Evolutionary conservation across 208 protist genomes (phyloP).

Genomic region (Trypanosoma congolense): DNA sequence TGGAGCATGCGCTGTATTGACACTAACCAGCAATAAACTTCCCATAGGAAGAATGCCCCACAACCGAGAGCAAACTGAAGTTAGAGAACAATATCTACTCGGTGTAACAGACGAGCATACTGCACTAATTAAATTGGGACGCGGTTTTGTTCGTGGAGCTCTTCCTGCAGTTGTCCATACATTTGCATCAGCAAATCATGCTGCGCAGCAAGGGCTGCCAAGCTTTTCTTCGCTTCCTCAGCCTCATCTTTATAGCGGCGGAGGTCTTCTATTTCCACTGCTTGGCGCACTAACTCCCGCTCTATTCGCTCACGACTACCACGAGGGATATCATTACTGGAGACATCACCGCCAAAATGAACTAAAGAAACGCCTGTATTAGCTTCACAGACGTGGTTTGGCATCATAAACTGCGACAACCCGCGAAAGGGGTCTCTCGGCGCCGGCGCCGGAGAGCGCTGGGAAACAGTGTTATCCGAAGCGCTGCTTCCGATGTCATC

Average conservation of each 20-base stretch:
- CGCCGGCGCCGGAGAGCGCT: not conserved
- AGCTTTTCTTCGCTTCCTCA: constrained; percentile 22
- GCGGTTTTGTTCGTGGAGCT: constrained; percentile 14
- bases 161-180: constrained; percentile 76
- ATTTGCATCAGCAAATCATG: constrained; percentile 76
- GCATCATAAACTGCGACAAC: not conserved
- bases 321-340: not conserved
- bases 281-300: constrained; percentile 66
- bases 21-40: too few relatives aligned
- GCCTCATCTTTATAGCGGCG: constrained; percentile 25
- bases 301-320: constrained; percentile 38
- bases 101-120: too few relatives aligned
- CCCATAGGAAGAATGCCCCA: too few relatives aligned
- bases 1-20: too few relatives aligned
- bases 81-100: too few relatives aligned
- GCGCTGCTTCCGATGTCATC: not conserved
- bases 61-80: too few relatives aligned
- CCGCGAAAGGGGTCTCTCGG: not conserved
- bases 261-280: constrained; percentile 66
- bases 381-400: not conserved
- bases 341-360: constrained; percentile 5
- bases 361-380: not conserved
- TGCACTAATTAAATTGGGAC: constrained; percentile 1
- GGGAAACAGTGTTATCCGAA: constrained; percentile 1
- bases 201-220: constrained; percentile 37